Evolutionary conservation across 139 green algal genomes (phyloP).

Genomic region (Prasinococcaceae sp.): DNA sequence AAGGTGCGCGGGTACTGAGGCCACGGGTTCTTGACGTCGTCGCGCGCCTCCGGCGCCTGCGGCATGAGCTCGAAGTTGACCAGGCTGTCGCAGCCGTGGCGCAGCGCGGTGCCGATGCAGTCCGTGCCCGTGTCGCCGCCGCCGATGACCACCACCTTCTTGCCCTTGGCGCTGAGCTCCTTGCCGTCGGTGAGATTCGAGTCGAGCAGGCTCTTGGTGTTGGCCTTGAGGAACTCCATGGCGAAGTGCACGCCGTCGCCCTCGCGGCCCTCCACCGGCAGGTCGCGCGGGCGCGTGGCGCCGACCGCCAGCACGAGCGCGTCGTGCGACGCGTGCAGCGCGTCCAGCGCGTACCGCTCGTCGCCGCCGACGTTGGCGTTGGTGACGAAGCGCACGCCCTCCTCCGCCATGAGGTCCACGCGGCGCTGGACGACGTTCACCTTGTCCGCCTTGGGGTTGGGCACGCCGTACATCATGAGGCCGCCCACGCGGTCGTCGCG

Average conservation of each 20-base stretch:
- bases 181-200: slow-evolving; percentile 53
- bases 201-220: slow-evolving; percentile 84
- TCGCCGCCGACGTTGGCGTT: slow-evolving; percentile 51
- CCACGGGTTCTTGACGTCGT: slow-evolving; percentile 74
- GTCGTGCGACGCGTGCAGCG: slow-evolving; percentile 44
- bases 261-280: slow-evolving; percentile 61
- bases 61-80: slow-evolving; percentile 89
- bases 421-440: slow-evolving; percentile 75
- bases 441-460: slow-evolving; percentile 98
- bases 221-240: slow-evolving; percentile 90
- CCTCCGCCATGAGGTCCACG: slow-evolving; percentile 80
- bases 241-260: slow-evolving; percentile 80
- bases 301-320: slow-evolving; percentile 77
- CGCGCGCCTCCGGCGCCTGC: slow-evolving; percentile 55
- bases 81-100: slow-evolving; percentile 60
- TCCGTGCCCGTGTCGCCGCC: slow-evolving; percentile 92
- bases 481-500: slow-evolving; percentile 76
- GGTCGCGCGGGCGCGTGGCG: slow-evolving; percentile 77
- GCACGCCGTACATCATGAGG: slow-evolving; percentile 96
- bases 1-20: slow-evolving; percentile 86
- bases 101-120: slow-evolving; percentile 86
- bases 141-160: slow-evolving; percentile 91
- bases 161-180: slow-evolving; percentile 74
- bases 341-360: slow-evolving; percentile 12
- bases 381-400: slow-evolving; percentile 74